phyloP scores from a whole-genome alignment of 306 rosid genomes.

The Castanopsis chinensis region DNA sequence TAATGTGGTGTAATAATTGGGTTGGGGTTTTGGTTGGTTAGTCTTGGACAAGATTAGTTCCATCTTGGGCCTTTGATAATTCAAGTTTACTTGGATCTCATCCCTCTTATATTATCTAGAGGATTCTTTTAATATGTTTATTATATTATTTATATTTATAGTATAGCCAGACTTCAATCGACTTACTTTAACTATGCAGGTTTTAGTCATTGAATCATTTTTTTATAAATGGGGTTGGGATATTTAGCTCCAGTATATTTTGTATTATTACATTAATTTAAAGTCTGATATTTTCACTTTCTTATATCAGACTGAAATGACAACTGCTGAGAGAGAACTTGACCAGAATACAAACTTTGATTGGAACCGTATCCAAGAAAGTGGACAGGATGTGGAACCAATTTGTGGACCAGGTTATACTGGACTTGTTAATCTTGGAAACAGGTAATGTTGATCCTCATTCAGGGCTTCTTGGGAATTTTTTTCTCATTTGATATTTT shows the following conservation, averaged over 20 bases:
- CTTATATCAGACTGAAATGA: slow-evolving; percentile 87
- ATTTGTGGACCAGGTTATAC: slow-evolving; percentile 95
- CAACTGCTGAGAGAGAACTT: slow-evolving; percentile 98
- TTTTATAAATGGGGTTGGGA: neutral
- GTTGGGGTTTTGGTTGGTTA: neutral
- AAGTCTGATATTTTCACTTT: neutral
- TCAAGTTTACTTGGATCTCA: neutral
- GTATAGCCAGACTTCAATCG: neutral
- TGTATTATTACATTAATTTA: neutral
- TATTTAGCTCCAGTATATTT: neutral
- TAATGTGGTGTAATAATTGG: neutral
- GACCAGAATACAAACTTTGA: slow-evolving; percentile 95
- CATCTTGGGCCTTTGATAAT: neutral
- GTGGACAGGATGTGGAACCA: slow-evolving; percentile 84
- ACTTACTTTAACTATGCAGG: neutral
- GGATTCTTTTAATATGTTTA: neutral
- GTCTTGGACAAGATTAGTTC: neutral
- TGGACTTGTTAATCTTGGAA: slow-evolving; percentile 93
- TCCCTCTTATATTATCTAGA: neutral
- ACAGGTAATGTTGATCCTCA: slow-evolving; percentile 52
- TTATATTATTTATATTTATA: neutral
- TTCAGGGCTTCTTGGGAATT: slow-evolving; percentile 9
- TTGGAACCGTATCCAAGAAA: slow-evolving; percentile 97
- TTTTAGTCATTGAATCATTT: neutral
- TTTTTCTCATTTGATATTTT: neutral